Conservation (phyloP, 202 grass and related monocot genomes). For the Schoenoplectus triqueter region DNA sequence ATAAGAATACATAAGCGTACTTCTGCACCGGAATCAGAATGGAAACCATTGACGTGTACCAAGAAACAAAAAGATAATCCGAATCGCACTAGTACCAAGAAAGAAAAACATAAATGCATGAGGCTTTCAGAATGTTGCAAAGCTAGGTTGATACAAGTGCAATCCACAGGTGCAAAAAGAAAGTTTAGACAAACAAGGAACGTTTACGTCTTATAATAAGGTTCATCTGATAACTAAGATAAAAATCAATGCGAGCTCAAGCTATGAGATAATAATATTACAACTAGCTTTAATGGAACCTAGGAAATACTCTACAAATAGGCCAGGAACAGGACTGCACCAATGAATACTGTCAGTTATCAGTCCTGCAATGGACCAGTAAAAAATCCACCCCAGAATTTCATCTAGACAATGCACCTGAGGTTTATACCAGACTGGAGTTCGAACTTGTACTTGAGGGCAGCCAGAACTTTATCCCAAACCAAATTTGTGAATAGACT, state of each 20-base stretch:
- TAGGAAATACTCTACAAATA: neutral
- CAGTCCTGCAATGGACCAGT: neutral
- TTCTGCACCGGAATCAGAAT: neutral
- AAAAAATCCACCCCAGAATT: neutral
- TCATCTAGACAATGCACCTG: neutral
- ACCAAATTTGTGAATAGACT: neutral
- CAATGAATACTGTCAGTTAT: neutral
- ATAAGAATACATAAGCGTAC: conserved; percentile 1
- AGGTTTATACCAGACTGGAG: neutral
- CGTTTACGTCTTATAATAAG: neutral
- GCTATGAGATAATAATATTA: neutral
- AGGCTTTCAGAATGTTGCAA: neutral
- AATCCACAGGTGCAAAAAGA: neutral
- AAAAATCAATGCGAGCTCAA: neutral
- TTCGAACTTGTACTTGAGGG: neutral
- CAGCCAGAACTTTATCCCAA: neutral
- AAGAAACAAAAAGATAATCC: neutral
- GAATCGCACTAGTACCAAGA: neutral
- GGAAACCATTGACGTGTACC: neutral
- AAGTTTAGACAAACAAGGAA: neutral
- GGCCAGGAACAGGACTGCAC: neutral
- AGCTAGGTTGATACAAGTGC: neutral
- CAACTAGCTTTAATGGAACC: neutral
- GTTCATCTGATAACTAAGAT: neutral
- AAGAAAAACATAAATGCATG: neutral